Conservation (phyloP, 2,329 filamentous ascomycete species). For the Reticulascus tulasneorum region DNA sequence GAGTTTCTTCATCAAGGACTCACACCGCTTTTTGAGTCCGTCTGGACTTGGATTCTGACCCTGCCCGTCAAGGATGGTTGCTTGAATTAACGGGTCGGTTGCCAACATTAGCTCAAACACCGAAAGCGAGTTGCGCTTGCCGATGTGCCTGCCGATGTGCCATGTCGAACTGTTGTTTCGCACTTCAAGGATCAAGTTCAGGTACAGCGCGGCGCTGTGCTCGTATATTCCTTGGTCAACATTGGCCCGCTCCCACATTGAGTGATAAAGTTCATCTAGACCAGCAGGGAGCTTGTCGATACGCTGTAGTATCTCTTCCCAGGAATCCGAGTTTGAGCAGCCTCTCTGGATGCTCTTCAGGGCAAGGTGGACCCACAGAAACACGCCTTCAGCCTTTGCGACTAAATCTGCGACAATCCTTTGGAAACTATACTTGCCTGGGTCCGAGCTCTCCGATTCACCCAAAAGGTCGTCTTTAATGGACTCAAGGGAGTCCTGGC, state of each 20-base stretch:
- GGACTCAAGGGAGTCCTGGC: background rate
- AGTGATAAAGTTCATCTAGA: background rate
- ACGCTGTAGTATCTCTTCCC: background rate
- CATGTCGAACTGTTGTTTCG: too few species aligned
- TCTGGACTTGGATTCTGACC: too few species aligned
- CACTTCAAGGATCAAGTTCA: too few species aligned
- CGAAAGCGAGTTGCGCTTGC: too few species aligned
- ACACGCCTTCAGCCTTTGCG: background rate
- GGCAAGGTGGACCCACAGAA: background rate
- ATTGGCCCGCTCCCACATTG: background rate
- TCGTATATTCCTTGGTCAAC: background rate
- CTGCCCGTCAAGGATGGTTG: too few species aligned
- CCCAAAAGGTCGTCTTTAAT: too few species aligned
- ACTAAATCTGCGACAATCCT: background rate
- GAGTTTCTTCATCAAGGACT: too few species aligned
- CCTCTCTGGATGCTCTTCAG: background rate
- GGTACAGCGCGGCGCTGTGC: background rate
- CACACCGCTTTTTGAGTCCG: too few species aligned
- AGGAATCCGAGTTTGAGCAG: background rate
- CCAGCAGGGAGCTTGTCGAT: background rate
- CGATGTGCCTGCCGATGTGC: too few species aligned
- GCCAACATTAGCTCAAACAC: too few species aligned
- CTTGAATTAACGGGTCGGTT: too few species aligned
- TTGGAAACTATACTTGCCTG: too few species aligned
- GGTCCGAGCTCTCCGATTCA: background rate